These are phyloP conservation scores for Esteya vermicola DNA, from an alignment of 2,329 filamentous ascomycete genomes.

Conservation along the genomic window DNA sequence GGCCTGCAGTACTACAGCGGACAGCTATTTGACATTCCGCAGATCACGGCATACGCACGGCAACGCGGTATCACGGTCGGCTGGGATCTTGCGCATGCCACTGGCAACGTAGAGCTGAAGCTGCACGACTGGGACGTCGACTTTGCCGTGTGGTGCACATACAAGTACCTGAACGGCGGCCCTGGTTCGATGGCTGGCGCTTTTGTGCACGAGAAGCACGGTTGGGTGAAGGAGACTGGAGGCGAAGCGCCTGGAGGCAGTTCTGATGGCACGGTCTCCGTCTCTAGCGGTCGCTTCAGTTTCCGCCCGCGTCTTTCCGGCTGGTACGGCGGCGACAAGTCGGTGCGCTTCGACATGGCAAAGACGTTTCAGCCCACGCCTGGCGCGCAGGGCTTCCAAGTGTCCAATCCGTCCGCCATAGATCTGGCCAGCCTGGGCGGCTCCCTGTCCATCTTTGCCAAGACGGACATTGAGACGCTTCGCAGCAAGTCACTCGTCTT, in stretches of 20 bases:
- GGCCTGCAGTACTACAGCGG: constrained; percentile 90
- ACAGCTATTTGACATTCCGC: constrained; percentile 70
- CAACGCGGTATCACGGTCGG: constrained; percentile 37
- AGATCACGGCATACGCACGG: constrained; percentile 63
- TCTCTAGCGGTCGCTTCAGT: constrained; percentile 11
- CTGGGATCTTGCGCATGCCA: constrained; percentile 51
- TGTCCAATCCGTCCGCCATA: constrained; percentile 71
- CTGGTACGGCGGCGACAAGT: constrained; percentile 79
- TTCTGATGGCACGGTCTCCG: constrained; percentile 38
- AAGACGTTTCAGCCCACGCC: constrained; percentile 64
- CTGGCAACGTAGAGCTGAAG: constrained; percentile 64
- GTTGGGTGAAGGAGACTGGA: too few relatives aligned
- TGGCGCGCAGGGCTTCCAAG: constrained; percentile 68
- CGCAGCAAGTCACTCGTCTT: constrained; percentile 57
- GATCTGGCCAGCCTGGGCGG: constrained; percentile 64
- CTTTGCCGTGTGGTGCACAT: constrained; percentile 86
- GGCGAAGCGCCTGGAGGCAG: too few relatives aligned
- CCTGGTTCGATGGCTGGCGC: constrained; percentile 68
- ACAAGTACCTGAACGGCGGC: constrained; percentile 85
- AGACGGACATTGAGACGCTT: constrained; percentile 54
- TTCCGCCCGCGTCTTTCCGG: constrained; percentile 59
- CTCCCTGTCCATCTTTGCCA: constrained; percentile 58
- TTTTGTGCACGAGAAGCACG: constrained; percentile 68
- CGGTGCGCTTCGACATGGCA: constrained; percentile 50
- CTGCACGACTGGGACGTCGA: constrained; percentile 86